Base-by-base conservation (phyloP, 805 yeast genomes). In the Cyberlindnera xishuangbannaensis region DNA sequence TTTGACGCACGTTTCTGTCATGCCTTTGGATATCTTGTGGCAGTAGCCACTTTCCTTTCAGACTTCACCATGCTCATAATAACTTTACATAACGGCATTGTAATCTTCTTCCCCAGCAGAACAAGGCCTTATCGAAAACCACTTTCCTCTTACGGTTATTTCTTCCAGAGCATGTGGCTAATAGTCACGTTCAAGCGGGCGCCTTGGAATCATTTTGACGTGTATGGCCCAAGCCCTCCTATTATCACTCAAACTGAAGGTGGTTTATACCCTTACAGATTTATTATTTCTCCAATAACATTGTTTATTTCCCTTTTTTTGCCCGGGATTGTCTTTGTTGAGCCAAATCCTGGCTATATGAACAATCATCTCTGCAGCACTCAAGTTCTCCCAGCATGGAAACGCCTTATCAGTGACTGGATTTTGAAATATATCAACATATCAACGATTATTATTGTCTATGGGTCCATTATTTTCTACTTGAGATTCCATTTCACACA, bases 51-150 rank as follows among this genome's bases (percentile, higher is more conserved):
- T 1, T 33, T 40, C 27, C 35, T 30, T 23, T 43, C 53, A 2
- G 52, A 48, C 25, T 23, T 38, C 7, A 25, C 30, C n/a, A 44
- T 50, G n/a, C 27, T 47, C 7, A 18, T 24, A 8, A 31, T 50
- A 18, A 44, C 55, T 2, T 17, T 40, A 4, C 55, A 50, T 23
- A 47, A 47, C 28, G 48, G 43, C 4, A 18, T 40, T 9, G 39
- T 43, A 40, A 45, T 48, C 14, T 48, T 48, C 18, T 11, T 18
- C 12, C 48, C 52, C 3, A 17, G 21, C 8, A 23, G 31, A 10
- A 38, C 44, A 1, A 37, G 21, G 21, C 28, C 37, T 1, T 37
- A 45, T 29, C 14, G 27, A 3, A 25, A 44, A 15, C 27, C 28
- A 18, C 23, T 45, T 2, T 27, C 48, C 1, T 32, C 36, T 2